Evolutionary conservation across 75 land plant genomes (phyloP), one percentile per base, ranked within the genome.

Genomic region (Azolla pinnata): DNA sequence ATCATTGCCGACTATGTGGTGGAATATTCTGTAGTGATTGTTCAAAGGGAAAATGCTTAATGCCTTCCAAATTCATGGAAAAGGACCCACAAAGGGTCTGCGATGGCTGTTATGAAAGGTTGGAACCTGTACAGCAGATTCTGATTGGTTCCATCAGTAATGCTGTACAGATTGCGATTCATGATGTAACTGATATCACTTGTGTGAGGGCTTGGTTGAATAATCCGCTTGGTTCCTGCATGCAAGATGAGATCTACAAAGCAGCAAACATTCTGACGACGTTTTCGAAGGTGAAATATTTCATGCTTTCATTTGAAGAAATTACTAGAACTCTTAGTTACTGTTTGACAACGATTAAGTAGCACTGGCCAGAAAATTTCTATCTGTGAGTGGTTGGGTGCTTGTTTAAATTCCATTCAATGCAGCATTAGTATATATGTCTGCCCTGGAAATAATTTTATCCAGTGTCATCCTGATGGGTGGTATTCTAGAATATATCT

Each of bases 231-330:
- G 93, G 93, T 20, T 56, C 75, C 52, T 79, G 85, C 31, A 88
- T 88, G 93, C 86, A 88, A 52, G 72, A 82, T 20, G 93, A 88
- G 56, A 81, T 88, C 46, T 88, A 88, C 65, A 88, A 88, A 53
- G 57, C 93, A 2, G 47, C 80, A 3, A 81, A 76, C 54, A 75
- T 83, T 31, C 51, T 88, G 62, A 84, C 72, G 69, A 66, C 62
- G 44, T 88, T 72, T 59, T 62, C 60, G 34, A 77, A 85, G 88
- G 93, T 88, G 14, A 2, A 18, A 46, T 14, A 46, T 46, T 17
- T 46, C n/a, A n/a, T n/a, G n/a, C n/a, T n/a, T n/a, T n/a, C n/a
- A n/a, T n/a, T n/a, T n/a, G n/a, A n/a, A n/a, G n/a, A n/a, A n/a
- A n/a, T n/a, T n/a, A n/a, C n/a, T n/a, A n/a, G n/a, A n/a, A n/a